A percentile compares a stretch with the other conserved stretches of the same genome.
phyloP scores from a whole-genome alignment of 1,284 basidiomycete genomes.

The Fomitopsis palustris region DNA sequence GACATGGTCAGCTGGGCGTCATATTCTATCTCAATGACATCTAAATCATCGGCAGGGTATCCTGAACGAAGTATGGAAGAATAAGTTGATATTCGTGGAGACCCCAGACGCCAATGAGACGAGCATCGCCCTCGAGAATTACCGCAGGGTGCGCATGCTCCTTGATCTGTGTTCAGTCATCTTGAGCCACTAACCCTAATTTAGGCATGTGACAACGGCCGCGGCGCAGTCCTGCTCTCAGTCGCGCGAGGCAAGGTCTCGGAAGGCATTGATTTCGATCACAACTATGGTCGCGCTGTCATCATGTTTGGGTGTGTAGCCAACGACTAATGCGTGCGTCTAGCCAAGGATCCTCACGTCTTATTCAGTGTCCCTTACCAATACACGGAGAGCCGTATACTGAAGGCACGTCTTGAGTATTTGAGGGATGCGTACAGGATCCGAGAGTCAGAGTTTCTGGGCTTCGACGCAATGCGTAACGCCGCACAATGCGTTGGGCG shows the following conservation, averaged over 20 bases:
- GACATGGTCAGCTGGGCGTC: slow-evolving; percentile 78
- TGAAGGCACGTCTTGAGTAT: slow-evolving; percentile 97
- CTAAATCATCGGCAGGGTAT: slow-evolving; percentile 68
- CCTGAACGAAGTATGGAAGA: slow-evolving; percentile 98
- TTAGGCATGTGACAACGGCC: slow-evolving; percentile 97
- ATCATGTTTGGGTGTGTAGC: slow-evolving; percentile 94
- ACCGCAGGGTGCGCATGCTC: slow-evolving; percentile 69
- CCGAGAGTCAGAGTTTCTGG: slow-evolving; percentile 96
- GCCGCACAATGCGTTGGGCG: slow-evolving; percentile 99
- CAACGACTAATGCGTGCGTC: neutral
- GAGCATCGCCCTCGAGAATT: slow-evolving; percentile 97
- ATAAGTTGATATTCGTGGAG: slow-evolving; percentile 99
- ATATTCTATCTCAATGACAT: neutral
- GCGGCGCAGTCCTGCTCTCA: slow-evolving; percentile 94
- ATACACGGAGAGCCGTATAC: slow-evolving; percentile 97
- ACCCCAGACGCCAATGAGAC: slow-evolving; percentile 99
- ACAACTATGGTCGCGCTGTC: slow-evolving; percentile 98
- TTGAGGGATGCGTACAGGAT: slow-evolving; percentile 98
- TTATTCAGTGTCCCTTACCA: slow-evolving; percentile 86
- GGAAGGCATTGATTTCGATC: slow-evolving; percentile 99
- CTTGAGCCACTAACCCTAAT: neutral
- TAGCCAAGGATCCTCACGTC: neutral
- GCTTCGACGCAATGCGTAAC: slow-evolving; percentile 99
- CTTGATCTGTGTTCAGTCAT: neutral
- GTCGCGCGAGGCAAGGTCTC: slow-evolving; percentile 99